Conservation (phyloP, 2,329 filamentous ascomycete genomes). For the Colletotrichum kahawae region DNA sequence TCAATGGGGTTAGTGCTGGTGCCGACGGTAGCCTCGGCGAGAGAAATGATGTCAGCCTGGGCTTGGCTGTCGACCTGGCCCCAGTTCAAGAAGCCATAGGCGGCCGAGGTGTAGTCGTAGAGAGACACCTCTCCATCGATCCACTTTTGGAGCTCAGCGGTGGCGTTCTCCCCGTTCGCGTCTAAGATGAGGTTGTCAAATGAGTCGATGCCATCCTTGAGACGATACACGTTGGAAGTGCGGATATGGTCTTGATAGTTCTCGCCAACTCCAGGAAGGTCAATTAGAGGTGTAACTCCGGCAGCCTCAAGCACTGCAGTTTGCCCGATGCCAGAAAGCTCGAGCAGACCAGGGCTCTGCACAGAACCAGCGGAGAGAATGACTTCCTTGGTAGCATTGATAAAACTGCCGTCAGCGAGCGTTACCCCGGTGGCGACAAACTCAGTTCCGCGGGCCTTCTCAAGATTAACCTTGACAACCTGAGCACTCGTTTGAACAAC, state of each 20-base stretch:
- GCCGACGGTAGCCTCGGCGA: conserved; percentile 35
- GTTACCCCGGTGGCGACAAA: not conserved
- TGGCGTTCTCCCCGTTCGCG: conserved; percentile 29
- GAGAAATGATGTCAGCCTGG: conserved; percentile 28
- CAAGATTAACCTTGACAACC: conserved; percentile 31
- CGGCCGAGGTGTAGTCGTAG: conserved; percentile 42
- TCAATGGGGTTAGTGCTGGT: conserved; percentile 34
- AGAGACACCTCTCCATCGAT: conserved; percentile 31
- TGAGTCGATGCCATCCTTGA: conserved; percentile 32
- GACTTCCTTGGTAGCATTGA: conserved; percentile 8
- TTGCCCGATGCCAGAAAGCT: conserved; percentile 38
- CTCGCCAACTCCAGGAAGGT: conserved; percentile 49
- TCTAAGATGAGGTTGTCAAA: conserved; percentile 32
- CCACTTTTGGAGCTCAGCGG: conserved; percentile 43
- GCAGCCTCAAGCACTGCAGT: conserved; percentile 38
- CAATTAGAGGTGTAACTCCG: conserved; percentile 41
- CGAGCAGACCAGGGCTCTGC: conserved; percentile 30
- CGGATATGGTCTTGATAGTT: conserved; percentile 53
- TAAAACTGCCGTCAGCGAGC: not conserved
- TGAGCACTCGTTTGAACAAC: conserved; percentile 40
- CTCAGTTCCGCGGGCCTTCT: not conserved
- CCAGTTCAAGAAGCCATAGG: conserved; percentile 48
- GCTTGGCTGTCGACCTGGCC: conserved; percentile 34
- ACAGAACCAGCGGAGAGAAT: conserved; percentile 16
- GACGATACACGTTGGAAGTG: conserved; percentile 29